Base-by-base conservation (phyloP, 805 yeast genomes). In the Candida easanensis region DNA sequence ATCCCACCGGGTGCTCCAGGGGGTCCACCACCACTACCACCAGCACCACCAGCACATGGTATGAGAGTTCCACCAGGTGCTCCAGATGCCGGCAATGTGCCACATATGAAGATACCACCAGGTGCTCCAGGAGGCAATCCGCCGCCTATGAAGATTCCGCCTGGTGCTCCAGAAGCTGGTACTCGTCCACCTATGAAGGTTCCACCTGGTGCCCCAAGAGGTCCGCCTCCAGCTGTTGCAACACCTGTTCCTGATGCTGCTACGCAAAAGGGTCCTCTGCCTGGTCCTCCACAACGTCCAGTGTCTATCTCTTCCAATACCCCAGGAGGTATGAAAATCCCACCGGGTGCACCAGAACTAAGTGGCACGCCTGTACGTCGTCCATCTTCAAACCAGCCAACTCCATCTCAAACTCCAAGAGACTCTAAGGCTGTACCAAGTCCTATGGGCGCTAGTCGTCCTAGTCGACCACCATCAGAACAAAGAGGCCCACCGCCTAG, bases 1-100 rank as follows among this genome's bases (percentile, higher is more conserved):
- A 27, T 33, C 14, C 41, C 48, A 7, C 42, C 48, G 15, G 38
- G 26, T 14, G 27, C 18, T 19, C 23, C 26, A 13, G 22, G 6
- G 15, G 23, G 23, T 5, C 6, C 39, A 17, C 13, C 33, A 17
- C n/a, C 10, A 14, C 34, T 26, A 7, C 27, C 34, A 16, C 19
- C 18, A n/a, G 21, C 27, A 4, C 33, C 19, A 13, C 25, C 23
- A 18, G 18, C 27, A 28, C 20, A 9, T 5, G 33, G 30, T n/a
- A 21, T 38, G 19, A 36, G 20, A 26, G n/a, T 26, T 19, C 40
- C 39, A 20, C 28, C 37, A 1, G 20, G 19, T 5, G 40, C 33
- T n/a, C 37, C 36, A 19, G 25, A 10, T 7, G 10, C 31, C 9
- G 15, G 15, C 9, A 14, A 15, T 8, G 31, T n/a, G 7, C 34